Base-by-base conservation (phyloP, 2,329 filamentous ascomycete species). In the Penicillium sclerotigenum region DNA sequence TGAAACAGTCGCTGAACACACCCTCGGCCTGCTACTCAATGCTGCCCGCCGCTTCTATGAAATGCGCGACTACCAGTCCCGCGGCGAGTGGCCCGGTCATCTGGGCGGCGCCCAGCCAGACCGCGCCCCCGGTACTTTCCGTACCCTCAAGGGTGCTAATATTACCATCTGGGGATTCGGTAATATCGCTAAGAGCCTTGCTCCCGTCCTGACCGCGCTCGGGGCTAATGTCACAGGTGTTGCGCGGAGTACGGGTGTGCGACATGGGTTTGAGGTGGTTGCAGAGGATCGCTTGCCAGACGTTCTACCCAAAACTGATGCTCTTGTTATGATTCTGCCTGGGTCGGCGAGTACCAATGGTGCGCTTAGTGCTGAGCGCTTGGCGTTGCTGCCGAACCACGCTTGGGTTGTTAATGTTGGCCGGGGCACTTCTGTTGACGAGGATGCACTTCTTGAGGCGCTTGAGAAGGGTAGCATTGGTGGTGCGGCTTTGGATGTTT, bases 241-340 rank as follows among this genome's bases (percentile, higher is more conserved):
- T 1, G 86, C 86, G 13, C 76, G 85, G 13, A 68, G 66, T 9
- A 65, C 77, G 0, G 85, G 86, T 9, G 81, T 87, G 14, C 77
- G 85, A 45, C 71, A 81, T 55, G 85, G 84, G 16, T 74, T 83
- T 41, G 77, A 86, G 75, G 80, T 87, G 52, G 81, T 78, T 69
- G 69, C 64, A 49, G 83, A 87, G 68, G 80, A 83, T 53, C 74
- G 72, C 42, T 75, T 87, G 41, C 58, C 78, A 5, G 73, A 81
- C 59, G 70, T 86, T 31, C 76, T 87, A 34, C 74, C 79, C 31
- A 65, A 79, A 67, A 86, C 84, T 0, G 85, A 87, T 64, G 85
- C 83, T 0, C 75, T 87, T n/a, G 83, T 87, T 63, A 86, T 87
- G 84, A 87, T 87, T 59, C 75, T 87, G 8, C 84, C 84, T 0